A percentile compares a stretch with the other conserved stretches of the same genome.
Conservation (phyloP, 768 basidiomycete species). For the Xerocomellus amylosporus region DNA sequence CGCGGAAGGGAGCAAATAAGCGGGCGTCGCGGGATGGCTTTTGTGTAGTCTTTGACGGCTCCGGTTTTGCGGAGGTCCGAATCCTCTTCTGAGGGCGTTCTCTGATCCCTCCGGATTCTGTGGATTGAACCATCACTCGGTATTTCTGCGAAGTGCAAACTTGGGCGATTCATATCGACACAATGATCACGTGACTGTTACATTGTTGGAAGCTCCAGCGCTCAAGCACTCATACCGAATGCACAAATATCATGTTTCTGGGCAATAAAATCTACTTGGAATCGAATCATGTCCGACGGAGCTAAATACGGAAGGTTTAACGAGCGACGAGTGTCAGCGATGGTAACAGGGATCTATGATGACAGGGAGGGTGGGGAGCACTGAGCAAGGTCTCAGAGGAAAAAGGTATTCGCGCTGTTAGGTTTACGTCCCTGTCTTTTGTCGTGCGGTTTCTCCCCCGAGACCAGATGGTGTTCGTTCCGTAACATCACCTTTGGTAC, state of each 20-base stretch:
- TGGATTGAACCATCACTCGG: constrained; percentile 18
- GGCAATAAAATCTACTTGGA: background rate
- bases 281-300: background rate
- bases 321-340: too few relatives aligned
- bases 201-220: too few relatives aligned
- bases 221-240: too few relatives aligned
- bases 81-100: constrained; percentile 28
- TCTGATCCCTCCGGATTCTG: constrained; percentile 13
- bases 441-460: background rate
- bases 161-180: background rate
- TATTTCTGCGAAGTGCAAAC: background rate
- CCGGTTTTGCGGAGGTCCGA: constrained; percentile 10
- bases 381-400: too few relatives aligned
- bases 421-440: background rate
- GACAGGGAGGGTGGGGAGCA: too few relatives aligned
- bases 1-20: constrained; percentile 91
- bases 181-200: constrained; percentile 10
- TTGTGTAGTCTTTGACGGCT: constrained; percentile 1
- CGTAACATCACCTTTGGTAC: background rate
- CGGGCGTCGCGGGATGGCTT: constrained; percentile 23
- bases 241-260: background rate
- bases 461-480: constrained; percentile 1
- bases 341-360: too few relatives aligned
- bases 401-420: background rate
- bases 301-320: too few relatives aligned